Evolutionary conservation across 2,329 filamentous ascomycete genomes (phyloP).

Genomic region (Trichoderma sp.): DNA sequence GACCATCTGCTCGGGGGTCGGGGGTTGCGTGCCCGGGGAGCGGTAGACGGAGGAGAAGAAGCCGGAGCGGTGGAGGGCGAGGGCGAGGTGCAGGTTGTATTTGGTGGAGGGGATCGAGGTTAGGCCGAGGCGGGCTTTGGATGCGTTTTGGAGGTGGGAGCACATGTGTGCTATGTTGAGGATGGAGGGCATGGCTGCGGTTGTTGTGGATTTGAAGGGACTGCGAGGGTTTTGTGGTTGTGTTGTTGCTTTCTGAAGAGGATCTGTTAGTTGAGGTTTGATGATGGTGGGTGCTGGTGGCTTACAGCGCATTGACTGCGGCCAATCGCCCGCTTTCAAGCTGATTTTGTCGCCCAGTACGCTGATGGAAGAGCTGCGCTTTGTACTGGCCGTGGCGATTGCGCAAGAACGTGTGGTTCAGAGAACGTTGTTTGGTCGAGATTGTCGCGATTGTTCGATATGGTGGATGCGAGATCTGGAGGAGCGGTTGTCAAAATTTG

Average conservation of each 20-base stretch:
- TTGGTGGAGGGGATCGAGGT: conserved; percentile 82
- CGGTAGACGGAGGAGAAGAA: conserved; percentile 81
- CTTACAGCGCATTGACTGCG: no score
- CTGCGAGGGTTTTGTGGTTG: no score
- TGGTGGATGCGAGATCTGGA: conserved; percentile 4
- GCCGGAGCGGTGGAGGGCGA: conserved; percentile 79
- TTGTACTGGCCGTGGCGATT: no score
- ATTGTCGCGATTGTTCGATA: conserved; percentile 21
- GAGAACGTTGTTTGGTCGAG: background rate
- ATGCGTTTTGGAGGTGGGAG: conserved; percentile 89
- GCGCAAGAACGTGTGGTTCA: background rate
- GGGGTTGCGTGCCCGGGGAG: conserved; percentile 57
- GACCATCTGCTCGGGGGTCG: conserved; percentile 50
- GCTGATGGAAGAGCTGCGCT: no score
- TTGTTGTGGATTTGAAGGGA: no score
- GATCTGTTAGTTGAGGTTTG: background rate
- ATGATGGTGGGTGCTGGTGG: no score
- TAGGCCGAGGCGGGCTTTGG: conserved; percentile 77
- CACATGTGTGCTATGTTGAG: conserved; percentile 76
- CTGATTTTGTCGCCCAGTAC: no score
- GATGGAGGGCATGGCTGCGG: conserved; percentile 52
- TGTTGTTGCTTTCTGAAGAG: no score
- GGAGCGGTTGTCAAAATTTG: conserved; percentile 23
- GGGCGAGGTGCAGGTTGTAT: conserved; percentile 73
- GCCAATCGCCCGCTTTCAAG: no score